phyloP scores from a whole-genome alignment of 2,329 filamentous ascomycete species.

The Arthroderma sp. region DNA sequence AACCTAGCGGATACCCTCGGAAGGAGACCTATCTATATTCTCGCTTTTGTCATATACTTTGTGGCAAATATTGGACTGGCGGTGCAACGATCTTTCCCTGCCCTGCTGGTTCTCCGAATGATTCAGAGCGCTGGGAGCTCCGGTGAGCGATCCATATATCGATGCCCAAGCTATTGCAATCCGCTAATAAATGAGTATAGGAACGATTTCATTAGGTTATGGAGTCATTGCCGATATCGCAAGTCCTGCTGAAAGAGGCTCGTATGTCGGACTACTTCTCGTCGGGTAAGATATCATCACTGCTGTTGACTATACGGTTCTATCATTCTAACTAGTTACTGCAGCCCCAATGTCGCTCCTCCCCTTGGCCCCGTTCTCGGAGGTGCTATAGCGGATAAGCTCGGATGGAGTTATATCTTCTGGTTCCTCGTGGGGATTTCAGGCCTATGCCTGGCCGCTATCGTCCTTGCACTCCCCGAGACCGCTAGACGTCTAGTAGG shows the following conservation, averaged over 20 bases:
- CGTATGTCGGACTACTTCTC: constrained; percentile 30
- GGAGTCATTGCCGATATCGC: constrained; percentile 33
- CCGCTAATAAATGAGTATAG: constrained; percentile 15
- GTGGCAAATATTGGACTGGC: constrained; percentile 31
- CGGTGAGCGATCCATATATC: no score
- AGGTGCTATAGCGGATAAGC: constrained; percentile 22
- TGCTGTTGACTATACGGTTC: no score
- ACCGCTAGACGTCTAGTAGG: constrained; percentile 29
- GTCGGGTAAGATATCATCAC: constrained; percentile 24
- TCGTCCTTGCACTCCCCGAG: constrained; percentile 47
- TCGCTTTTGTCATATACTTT: constrained; percentile 29
- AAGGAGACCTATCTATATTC: constrained; percentile 27
- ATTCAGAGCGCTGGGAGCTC: constrained; percentile 30
- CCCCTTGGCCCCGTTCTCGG: constrained; percentile 29
- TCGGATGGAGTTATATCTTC: constrained; percentile 33
- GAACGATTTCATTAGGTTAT: constrained; percentile 31
- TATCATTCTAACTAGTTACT: no score
- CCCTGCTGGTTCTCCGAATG: constrained; percentile 28
- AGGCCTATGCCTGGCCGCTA: no score
- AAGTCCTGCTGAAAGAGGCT: constrained; percentile 27
- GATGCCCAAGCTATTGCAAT: no score
- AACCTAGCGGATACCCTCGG: constrained; percentile 29
- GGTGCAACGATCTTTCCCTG: constrained; percentile 23
- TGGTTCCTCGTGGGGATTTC: no score
- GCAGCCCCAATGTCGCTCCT: background rate